These are phyloP conservation scores for Dalbergia cochinchinensis DNA, from an alignment of 306 rosid species.

Conservation along the genomic window DNA sequence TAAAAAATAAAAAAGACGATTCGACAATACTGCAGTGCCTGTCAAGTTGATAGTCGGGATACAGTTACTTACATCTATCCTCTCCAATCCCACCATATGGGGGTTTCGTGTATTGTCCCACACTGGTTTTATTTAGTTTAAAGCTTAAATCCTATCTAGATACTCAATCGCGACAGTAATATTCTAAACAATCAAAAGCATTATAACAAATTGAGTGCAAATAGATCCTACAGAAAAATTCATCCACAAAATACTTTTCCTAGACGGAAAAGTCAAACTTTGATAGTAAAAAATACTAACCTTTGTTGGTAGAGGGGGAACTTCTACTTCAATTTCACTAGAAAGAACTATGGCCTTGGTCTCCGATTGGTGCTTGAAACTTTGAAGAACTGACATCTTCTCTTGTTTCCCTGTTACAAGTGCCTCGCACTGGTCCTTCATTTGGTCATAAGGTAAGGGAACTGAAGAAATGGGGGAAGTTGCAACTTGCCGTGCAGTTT, in stretches of 20 bases:
- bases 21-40: too few species aligned
- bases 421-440: slow-evolving; percentile 96
- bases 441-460: slow-evolving; percentile 89
- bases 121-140: too few species aligned
- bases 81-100: too few species aligned
- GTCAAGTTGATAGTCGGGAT: too few species aligned
- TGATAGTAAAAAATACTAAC: slow-evolving; percentile 52
- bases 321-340: slow-evolving; percentile 60
- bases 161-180: background rate
- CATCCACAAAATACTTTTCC: slow-evolving; percentile 8
- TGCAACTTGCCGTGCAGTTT: slow-evolving; percentile 93
- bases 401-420: slow-evolving; percentile 87
- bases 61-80: too few species aligned
- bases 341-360: slow-evolving; percentile 69
- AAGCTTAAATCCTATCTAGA: background rate
- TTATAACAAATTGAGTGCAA: slow-evolving; percentile 12
- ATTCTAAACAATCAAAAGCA: slow-evolving; percentile 25
- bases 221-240: slow-evolving; percentile 27
- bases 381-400: slow-evolving; percentile 92
- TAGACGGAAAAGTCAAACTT: slow-evolving; percentile 21
- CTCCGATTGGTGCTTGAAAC: slow-evolving; percentile 80
- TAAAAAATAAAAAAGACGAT: too few species aligned
- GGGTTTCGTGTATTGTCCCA: too few species aligned
- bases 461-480: slow-evolving; percentile 75
- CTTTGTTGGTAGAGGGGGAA: slow-evolving; percentile 51